Conservation (phyloP, 2,329 filamentous ascomycete genomes). For the Helotiales sp. region DNA sequence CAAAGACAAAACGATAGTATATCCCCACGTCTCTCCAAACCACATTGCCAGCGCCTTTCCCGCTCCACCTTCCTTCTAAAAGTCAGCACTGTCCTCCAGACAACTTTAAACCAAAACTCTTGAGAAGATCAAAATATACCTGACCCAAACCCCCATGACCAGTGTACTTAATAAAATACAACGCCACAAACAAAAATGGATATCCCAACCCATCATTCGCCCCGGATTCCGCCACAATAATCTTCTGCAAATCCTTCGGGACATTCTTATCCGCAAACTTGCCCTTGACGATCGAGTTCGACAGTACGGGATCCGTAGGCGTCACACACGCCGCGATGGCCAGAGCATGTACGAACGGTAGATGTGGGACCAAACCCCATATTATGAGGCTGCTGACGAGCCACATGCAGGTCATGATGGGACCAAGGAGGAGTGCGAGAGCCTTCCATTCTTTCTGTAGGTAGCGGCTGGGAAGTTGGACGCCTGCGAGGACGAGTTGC, state of each 20-base stretch:
- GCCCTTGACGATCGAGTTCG: slow-evolving; percentile 89
- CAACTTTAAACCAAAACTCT: too few species aligned
- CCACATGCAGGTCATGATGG: slow-evolving; percentile 90
- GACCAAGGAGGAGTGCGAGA: slow-evolving; percentile 75
- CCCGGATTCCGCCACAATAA: slow-evolving; percentile 80
- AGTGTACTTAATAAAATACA: slow-evolving; percentile 82
- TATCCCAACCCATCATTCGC: slow-evolving; percentile 88
- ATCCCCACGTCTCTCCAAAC: slow-evolving; percentile 86
- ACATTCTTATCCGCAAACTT: slow-evolving; percentile 93
- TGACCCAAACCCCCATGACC: slow-evolving; percentile 60
- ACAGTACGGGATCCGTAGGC: slow-evolving; percentile 86
- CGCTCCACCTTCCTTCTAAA: slow-evolving; percentile 56
- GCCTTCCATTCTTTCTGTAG: slow-evolving; percentile 79
- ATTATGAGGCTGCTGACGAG: slow-evolving; percentile 77
- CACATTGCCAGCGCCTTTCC: slow-evolving; percentile 74
- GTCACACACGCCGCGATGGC: slow-evolving; percentile 87
- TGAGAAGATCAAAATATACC: background rate
- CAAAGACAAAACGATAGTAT: slow-evolving; percentile 79
- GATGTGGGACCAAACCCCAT: slow-evolving; percentile 74
- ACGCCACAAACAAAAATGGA: slow-evolving; percentile 82
- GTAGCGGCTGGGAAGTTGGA: slow-evolving; percentile 86
- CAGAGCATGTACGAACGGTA: slow-evolving; percentile 78
- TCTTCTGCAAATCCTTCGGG: slow-evolving; percentile 78
- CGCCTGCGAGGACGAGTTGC: slow-evolving; percentile 85
- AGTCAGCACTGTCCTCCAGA: background rate